Conservation (phyloP, 2,329 filamentous ascomycete species). For the Bretziella fagacearum region DNA sequence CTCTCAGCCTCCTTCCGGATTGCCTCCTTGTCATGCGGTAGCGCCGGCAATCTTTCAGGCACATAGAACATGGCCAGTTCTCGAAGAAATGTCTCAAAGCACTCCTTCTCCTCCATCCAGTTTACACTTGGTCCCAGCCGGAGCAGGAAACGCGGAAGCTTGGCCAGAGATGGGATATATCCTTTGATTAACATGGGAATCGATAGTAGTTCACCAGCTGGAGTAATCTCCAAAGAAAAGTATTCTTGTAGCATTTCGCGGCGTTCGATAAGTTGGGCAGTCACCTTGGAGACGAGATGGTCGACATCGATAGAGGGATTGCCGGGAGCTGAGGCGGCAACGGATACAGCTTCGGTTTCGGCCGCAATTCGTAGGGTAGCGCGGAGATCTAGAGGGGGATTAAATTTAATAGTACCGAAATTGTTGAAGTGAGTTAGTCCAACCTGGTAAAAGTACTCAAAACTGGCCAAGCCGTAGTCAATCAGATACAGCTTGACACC, state of each 20-base stretch:
- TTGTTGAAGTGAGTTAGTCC: slow-evolving; percentile 93
- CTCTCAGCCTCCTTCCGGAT: slow-evolving; percentile 22
- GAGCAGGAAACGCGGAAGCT: slow-evolving; percentile 76
- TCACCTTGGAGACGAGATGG: slow-evolving; percentile 46
- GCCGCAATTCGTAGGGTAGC: slow-evolving; percentile 59
- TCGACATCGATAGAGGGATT: slow-evolving; percentile 32
- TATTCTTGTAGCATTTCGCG: slow-evolving; percentile 85
- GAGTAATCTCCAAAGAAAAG: slow-evolving; percentile 70
- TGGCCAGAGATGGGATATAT: slow-evolving; percentile 70
- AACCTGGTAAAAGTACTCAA: slow-evolving; percentile 90
- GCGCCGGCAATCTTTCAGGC: slow-evolving; percentile 60
- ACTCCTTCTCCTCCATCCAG: slow-evolving; percentile 70
- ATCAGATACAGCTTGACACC: slow-evolving; percentile 84
- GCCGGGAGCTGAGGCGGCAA: slow-evolving; percentile 32
- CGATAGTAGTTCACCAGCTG: slow-evolving; percentile 55
- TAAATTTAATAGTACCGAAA: slow-evolving; percentile 69
- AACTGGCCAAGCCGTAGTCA: slow-evolving; percentile 75
- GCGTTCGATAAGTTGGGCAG: slow-evolving; percentile 51
- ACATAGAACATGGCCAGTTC: slow-evolving; percentile 85
- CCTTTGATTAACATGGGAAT: slow-evolving; percentile 79
- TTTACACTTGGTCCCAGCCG: slow-evolving; percentile 74
- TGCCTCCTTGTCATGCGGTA: slow-evolving; percentile 22
- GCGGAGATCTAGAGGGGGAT: slow-evolving; percentile 53
- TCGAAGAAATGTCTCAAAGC: slow-evolving; percentile 68
- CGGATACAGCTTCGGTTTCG: slow-evolving; percentile 43